Base-by-base conservation (phyloP, 2,329 filamentous ascomycete genomes). In the Arachnopeziza araneosa region DNA sequence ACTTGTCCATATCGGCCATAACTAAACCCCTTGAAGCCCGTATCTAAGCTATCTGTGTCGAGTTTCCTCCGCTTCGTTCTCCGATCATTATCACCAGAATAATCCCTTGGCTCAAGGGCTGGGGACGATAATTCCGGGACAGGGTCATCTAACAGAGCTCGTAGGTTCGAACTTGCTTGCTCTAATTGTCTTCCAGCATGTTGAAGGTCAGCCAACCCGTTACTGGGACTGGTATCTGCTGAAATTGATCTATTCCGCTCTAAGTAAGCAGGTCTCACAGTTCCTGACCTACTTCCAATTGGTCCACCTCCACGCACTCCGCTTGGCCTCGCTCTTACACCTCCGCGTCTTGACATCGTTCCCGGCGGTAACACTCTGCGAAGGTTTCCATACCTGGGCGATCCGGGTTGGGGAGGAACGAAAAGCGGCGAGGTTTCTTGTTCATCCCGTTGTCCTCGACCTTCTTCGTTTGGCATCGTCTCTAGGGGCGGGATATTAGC, bases 1-100 rank as follows among this genome's bases (percentile, higher is more conserved):
- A 96, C 89, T 74, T 96, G 93, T 21, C 93, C 93, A 72, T 88
- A 91, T 68, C 86, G 87, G 23, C 93, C 93, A 72, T 97, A 98
- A 63, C 83, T 87, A 71, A 93, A 90, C 1, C 80, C 83, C 62
- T 75, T 77, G 66, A 79, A 81, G 1, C 58, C 63, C 49, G 72
- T 72, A 7, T 78, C 74, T 24, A 78, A 74, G 53, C 80, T 79
- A 63, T 89, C 87, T 1, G 83, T 79, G 67, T 90, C 88, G 48
- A 91, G 73, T 72, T 90, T 91, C 63, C 88, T 82, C 52, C 89
- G 83, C 73, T 92, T 92, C 54, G 76, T 76, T 60, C 83, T 78
- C 58, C 84, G 81, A 66, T 72, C 77, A 54, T 83, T 79, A 54
- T 72, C 68, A 24, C 76, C 68, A 7, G 57, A 59, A 8, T 64